Conservation (phyloP, 2,329 filamentous ascomycete genomes). For the Cladophialophora exuberans region DNA sequence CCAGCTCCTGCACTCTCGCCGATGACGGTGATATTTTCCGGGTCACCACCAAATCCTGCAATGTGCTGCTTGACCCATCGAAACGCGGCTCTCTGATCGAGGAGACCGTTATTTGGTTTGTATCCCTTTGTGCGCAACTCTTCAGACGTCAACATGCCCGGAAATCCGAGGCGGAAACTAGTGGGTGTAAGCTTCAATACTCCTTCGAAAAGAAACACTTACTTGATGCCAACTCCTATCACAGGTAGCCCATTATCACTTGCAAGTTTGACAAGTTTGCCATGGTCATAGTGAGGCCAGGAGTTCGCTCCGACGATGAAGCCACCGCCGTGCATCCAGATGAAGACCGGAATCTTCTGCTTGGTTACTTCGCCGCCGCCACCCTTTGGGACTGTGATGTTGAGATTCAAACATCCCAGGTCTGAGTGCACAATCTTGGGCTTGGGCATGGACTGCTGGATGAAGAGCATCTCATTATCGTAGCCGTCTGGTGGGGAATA, state of each 20-base stretch:
- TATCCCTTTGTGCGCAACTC: constrained; percentile 52
- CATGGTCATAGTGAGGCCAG: constrained; percentile 57
- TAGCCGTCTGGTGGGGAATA: constrained; percentile 46
- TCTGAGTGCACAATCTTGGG: constrained; percentile 49
- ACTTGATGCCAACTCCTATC: constrained; percentile 53
- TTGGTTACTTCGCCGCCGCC: constrained; percentile 46
- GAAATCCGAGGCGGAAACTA: constrained; percentile 52
- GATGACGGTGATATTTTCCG: constrained; percentile 43
- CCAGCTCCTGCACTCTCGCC: constrained; percentile 56
- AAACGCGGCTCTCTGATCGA: constrained; percentile 45
- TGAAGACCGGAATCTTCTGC: constrained; percentile 57
- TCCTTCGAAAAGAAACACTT: constrained; percentile 20
- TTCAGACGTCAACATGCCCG: constrained; percentile 54
- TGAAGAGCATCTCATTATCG: constrained; percentile 51
- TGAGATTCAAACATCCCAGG: constrained; percentile 56
- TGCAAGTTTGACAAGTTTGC: constrained; percentile 50
- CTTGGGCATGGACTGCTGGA: constrained; percentile 53
- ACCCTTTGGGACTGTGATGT: constrained; percentile 51
- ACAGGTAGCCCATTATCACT: constrained; percentile 49
- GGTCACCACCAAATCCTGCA: constrained; percentile 46
- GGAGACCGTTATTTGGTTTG: constrained; percentile 49
- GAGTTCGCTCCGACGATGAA: constrained; percentile 60
- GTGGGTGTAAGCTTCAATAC: neutral
- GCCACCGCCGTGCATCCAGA: constrained; percentile 63
- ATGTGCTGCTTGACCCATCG: constrained; percentile 48